Evolutionary conservation across 768 basidiomycete genomes (phyloP), one percentile per base, ranked within the genome.

Genomic region (Tephrocybe sp.): DNA sequence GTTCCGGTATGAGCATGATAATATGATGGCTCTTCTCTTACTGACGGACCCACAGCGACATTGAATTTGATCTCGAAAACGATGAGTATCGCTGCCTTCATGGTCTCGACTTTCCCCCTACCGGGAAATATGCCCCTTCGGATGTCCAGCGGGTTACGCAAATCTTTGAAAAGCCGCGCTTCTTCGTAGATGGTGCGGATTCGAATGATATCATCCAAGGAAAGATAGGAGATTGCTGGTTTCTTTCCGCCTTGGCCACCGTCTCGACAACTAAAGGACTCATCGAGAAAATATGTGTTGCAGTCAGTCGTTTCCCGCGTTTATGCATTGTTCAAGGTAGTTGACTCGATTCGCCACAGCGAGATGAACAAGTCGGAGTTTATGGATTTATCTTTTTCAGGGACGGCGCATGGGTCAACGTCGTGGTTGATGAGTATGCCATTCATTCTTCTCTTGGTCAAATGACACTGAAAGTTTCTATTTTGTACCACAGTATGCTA

Each of bases 301-400:
- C 71, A 8, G 70, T 70, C 49, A 51, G 60, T 40, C 20, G 9
- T 4, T 34, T n/a, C 57, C 48, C 11, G 30, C 2, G n/a, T 19
- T n/a, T 22, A 14, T 12, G 8, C 14, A 12, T 19, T 7, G 9
- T 41, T 51, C 20, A n/a, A 8, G 30, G 17, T 20, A 22, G 10
- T 22, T 9, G 23, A 23, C 19, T 48, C 11, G 19, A 16, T n/a
- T 36, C 14, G 12, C 10, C 35, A 1, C 41, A 77, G 75, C 69
- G 76, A 20, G 76, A 82, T 51, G 78, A 81, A 55, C 35, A 72
- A 54, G 72, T 80, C 32, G 79, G 80, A 11, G 72, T 83, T 0
- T 83, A 82, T 56, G 81, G 81, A 4, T 83, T 80, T 62, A 77
- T 81, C 34, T 82, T 82, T 63, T 80, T 75, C 62, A 59, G 76